Percentiles rank a stretch among this genome's conserved stretches.
Evolutionary conservation across 208 protist genomes (phyloP).

Genomic region (Zelonia costaricensis): DNA sequence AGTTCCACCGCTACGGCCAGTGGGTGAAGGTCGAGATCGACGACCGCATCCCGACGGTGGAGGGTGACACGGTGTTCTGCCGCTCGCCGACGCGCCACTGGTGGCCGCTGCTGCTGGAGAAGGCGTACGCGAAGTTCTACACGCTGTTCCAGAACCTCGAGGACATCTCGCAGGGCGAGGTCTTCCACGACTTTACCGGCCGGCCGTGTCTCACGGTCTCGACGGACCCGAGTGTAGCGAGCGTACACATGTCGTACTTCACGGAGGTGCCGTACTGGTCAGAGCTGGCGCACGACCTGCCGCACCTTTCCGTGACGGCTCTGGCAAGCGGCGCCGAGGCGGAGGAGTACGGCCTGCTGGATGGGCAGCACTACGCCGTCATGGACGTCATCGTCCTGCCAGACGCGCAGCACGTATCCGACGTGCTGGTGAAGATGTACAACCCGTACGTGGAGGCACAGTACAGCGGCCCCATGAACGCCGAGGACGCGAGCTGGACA

Average conservation of each 20-base stretch:
- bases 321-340: slow-evolving; percentile 23
- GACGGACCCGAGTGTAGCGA: slow-evolving; percentile 35
- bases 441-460: slow-evolving; percentile 49
- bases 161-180: slow-evolving; percentile 51
- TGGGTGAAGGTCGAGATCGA: slow-evolving; percentile 65
- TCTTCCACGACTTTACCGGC: slow-evolving; percentile 70
- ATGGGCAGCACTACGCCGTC: slow-evolving; percentile 49
- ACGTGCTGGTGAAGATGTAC: slow-evolving; percentile 48
- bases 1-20: slow-evolving; percentile 68
- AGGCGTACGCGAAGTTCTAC: slow-evolving; percentile 88
- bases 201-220: slow-evolving; percentile 45
- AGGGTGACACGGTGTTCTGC: slow-evolving; percentile 58
- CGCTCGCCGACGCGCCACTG: slow-evolving; percentile 65
- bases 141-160: slow-evolving; percentile 67
- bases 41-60: slow-evolving; percentile 58
- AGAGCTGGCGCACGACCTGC: slow-evolving; percentile 26
- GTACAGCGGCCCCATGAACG: slow-evolving; percentile 52
- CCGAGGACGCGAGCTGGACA: slow-evolving; percentile 42
- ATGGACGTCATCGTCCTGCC: slow-evolving; percentile 38
- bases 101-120: slow-evolving; percentile 76
- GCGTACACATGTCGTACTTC: slow-evolving; percentile 42
- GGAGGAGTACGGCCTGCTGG: slow-evolving; percentile 37
- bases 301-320: slow-evolving; percentile 32
- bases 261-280: slow-evolving; percentile 46
- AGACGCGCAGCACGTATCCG: slow-evolving; percentile 16